Conservation (phyloP, 768 basidiomycete genomes). For the Phlebiopsis gigantea region DNA sequence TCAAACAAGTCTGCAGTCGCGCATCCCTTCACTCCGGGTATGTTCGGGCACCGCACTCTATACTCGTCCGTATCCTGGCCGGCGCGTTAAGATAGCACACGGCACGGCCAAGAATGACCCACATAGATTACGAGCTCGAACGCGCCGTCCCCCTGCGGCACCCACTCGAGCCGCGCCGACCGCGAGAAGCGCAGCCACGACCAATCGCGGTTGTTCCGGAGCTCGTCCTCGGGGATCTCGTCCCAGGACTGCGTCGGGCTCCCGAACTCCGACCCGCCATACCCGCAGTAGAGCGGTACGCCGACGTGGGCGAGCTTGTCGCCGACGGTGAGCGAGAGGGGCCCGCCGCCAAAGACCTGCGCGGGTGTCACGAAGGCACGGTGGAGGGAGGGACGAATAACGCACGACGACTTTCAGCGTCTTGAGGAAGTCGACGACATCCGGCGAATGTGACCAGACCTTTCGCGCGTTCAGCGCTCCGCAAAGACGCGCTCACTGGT, state of each 20-base stretch:
- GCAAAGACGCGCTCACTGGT: not conserved
- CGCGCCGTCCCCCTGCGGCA: conserved; percentile 13
- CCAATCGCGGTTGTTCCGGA: conserved; percentile 7
- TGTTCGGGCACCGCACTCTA: not conserved
- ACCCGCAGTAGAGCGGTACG: conserved; percentile 4
- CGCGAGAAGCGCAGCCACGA: not conserved
- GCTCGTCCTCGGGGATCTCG: not conserved
- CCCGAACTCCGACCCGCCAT: conserved; percentile 15
- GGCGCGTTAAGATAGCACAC: no score
- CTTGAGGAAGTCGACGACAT: conserved; percentile 11
- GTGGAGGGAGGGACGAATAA: not conserved
- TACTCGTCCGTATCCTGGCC: not conserved
- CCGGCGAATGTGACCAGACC: conserved; percentile 16
- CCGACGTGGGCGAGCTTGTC: conserved; percentile 9
- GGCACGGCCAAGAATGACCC: not conserved
- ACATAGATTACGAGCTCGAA: conserved; percentile 12
- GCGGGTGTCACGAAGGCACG: not conserved
- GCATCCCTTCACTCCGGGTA: conserved; percentile 10
- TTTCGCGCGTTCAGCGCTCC: not conserved
- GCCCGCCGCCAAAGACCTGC: conserved; percentile 14
- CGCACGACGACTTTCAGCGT: conserved; percentile 5
- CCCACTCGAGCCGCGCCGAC: not conserved
- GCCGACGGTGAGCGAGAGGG: conserved; percentile 9
- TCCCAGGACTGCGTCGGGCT: conserved; percentile 4
- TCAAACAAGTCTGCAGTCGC: conserved; percentile 7